Evolutionary conservation across 345 rosid species (phyloP).

Genomic region (Brassica carinata): DNA sequence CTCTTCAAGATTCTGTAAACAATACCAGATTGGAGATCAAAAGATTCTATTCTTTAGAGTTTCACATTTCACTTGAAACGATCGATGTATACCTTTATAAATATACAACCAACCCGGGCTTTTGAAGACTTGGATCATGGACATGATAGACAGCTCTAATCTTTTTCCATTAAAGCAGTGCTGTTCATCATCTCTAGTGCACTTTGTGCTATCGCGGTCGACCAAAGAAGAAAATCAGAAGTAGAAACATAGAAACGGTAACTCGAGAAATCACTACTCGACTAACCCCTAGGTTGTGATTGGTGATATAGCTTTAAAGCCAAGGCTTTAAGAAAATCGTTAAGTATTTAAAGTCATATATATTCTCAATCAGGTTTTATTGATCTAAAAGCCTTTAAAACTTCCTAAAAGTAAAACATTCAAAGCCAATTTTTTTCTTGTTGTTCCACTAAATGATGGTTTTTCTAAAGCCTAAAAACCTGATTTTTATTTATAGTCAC

Average conservation of each 20-base stretch:
- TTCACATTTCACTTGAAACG: neutral
- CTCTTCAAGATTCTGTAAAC: conserved; percentile 59
- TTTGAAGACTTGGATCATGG: neutral
- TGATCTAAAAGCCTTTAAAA: too few relatives aligned
- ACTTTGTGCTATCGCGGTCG: neutral
- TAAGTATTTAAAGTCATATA: too few relatives aligned
- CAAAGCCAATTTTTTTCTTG: too few relatives aligned
- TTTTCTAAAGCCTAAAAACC: too few relatives aligned
- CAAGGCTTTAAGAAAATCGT: too few relatives aligned
- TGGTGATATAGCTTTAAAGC: too few relatives aligned
- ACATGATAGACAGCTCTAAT: neutral
- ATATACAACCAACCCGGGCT: neutral
- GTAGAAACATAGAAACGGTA: neutral
- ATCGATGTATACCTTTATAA: neutral
- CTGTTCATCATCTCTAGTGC: neutral
- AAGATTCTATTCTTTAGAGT: neutral
- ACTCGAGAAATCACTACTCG: neutral
- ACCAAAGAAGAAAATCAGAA: neutral
- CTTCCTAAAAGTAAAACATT: too few relatives aligned
- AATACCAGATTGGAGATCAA: neutral
- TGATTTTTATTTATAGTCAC: too few relatives aligned
- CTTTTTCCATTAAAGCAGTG: neutral
- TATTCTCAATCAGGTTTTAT: too few relatives aligned
- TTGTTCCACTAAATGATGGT: too few relatives aligned
- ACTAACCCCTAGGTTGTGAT: neutral